Conservation (phyloP, 2,329 filamentous ascomycete genomes). For the Ascochyta viciae-villosae region DNA sequence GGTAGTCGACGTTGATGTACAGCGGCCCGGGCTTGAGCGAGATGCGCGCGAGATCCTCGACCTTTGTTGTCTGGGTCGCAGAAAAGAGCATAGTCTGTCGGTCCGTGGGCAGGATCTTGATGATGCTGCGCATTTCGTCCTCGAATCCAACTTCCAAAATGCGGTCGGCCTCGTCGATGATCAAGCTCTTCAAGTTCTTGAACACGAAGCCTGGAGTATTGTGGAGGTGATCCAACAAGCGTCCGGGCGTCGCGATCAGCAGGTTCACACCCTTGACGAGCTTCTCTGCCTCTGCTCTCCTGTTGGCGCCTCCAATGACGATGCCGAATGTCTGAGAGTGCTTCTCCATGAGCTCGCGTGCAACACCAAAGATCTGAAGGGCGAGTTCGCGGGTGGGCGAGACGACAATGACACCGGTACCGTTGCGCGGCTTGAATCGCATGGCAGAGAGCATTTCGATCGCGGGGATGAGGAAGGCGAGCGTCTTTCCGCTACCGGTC, state of each 20-base stretch:
- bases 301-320: constrained; percentile 93
- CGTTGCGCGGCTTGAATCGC: constrained; percentile 93
- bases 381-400: constrained; percentile 94
- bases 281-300: constrained; percentile 91
- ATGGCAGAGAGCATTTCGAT: constrained; percentile 91
- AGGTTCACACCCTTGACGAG: constrained; percentile 93
- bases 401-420: constrained; percentile 82
- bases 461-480: constrained; percentile 92
- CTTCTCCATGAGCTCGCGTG: constrained; percentile 87
- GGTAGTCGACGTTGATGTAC: constrained; percentile 95
- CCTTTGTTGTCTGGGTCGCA: constrained; percentile 97
- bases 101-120: constrained; percentile 86
- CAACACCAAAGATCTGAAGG: constrained; percentile 94
- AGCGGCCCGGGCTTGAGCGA: constrained; percentile 89
- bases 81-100: constrained; percentile 99
- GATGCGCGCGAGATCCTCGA: constrained; percentile 94
- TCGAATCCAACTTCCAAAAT: constrained; percentile 98
- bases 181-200: constrained; percentile 89
- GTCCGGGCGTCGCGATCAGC: constrained; percentile 89
- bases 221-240: constrained; percentile 90
- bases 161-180: constrained; percentile 96
- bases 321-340: constrained; percentile 97
- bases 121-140: constrained; percentile 95
- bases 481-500: constrained; percentile 93
- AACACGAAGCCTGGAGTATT: constrained; percentile 89